phyloP scores from a whole-genome alignment of 352 stramenopile genomes.

The Phytophthora nicotianae region DNA sequence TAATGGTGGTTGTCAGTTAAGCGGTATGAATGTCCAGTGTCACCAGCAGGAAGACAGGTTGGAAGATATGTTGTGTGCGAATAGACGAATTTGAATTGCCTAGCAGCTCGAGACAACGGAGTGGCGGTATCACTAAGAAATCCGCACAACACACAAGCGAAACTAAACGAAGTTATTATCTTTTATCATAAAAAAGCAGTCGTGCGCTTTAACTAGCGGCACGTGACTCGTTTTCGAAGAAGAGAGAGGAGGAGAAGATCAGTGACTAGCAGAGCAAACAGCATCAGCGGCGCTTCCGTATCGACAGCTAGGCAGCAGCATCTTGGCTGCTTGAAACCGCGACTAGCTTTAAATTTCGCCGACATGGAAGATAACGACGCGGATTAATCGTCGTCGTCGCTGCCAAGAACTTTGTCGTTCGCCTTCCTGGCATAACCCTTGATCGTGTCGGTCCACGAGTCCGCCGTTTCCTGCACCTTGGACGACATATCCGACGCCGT shows the following conservation, averaged over 20 bases:
- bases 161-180: background rate
- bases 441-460: conserved; percentile 40
- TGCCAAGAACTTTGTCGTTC: conserved; percentile 24
- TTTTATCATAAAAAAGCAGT: background rate
- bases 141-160: no score
- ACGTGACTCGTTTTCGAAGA: background rate
- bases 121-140: no score
- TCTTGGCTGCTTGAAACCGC: conserved; percentile 10
- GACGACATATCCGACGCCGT: conserved; percentile 40
- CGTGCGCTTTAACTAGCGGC: background rate
- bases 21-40: background rate
- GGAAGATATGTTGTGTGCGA: no score
- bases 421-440: conserved; percentile 47
- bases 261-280: conserved; percentile 1
- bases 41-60: background rate
- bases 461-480: conserved; percentile 44
- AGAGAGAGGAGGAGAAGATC: conserved; percentile 1
- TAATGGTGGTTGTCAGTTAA: background rate
- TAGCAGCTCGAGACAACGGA: no score
- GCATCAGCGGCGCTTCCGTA: conserved; percentile 5
- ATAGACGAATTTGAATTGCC: no score
- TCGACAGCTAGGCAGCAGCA: conserved; percentile 21
- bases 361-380: background rate
- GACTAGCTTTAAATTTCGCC: conserved; percentile 9
- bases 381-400: conserved; percentile 22